Evolutionary conservation across 2,329 filamentous ascomycete genomes (phyloP).

Genomic region (Coleophoma cylindrospora): DNA sequence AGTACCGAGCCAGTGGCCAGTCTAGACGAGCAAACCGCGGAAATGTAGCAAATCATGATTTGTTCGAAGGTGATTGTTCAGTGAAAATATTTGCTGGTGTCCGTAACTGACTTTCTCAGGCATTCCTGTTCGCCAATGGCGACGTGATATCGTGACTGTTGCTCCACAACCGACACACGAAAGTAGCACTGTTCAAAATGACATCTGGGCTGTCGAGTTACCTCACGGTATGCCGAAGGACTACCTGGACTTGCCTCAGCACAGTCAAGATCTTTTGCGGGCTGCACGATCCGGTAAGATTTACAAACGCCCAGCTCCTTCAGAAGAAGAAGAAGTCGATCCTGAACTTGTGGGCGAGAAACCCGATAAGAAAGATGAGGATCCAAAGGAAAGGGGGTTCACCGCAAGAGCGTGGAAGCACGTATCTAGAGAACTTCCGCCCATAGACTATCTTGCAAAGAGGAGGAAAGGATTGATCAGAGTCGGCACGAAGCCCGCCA

Average conservation of each 20-base stretch:
- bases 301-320: conserved; percentile 65
- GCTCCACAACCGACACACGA: conserved; percentile 63
- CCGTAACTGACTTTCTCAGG: background rate
- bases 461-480: conserved; percentile 57
- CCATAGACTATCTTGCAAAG: conserved; percentile 53
- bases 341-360: conserved; percentile 43
- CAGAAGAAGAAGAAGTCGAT: conserved; percentile 55
- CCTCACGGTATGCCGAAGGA: conserved; percentile 82
- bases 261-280: conserved; percentile 77
- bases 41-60: conserved; percentile 49
- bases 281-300: conserved; percentile 73
- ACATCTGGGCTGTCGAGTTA: conserved; percentile 70
- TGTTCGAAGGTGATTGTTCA: conserved; percentile 21
- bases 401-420: conserved; percentile 58
- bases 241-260: conserved; percentile 67
- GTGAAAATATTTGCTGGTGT: background rate
- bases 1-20: conserved; percentile 19
- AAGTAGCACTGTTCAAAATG: conserved; percentile 51
- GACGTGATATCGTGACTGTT: conserved; percentile 64
- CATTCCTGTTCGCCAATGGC: conserved; percentile 87
- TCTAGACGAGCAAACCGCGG: conserved; percentile 25
- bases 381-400: conserved; percentile 42
- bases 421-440: conserved; percentile 47
- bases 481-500: conserved; percentile 40
- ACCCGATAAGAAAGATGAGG: conserved; percentile 54